Base-by-base conservation (phyloP, 2,329 filamentous ascomycete genomes). In the Drechslerella stenobrocha region DNA sequence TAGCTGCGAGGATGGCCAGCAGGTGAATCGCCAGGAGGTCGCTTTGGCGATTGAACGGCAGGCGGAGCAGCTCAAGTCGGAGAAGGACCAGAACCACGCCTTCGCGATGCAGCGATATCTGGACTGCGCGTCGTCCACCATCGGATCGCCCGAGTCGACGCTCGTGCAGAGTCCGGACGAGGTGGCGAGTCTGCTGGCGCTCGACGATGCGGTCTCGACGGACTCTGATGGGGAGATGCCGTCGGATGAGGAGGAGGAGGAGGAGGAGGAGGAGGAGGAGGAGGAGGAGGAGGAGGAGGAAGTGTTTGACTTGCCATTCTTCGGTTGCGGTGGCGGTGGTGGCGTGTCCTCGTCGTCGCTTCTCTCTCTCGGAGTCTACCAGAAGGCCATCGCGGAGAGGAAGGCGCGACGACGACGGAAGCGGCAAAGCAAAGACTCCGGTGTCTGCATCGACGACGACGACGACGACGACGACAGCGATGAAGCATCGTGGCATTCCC, bases 91-190 rank as follows among this genome's bases (percentile, higher is more conserved):
- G 28, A 56, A 53, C 30, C 60, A 67, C 32, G 63, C 63, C 7
- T 67, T 67, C 26, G 63, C 56, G 8, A 67, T 67, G 63, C 63
- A 67, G 23, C 46, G 50, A 23, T 67, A 67, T 26, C 51, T 67
- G 2, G 63, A 67, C 30, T 67, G 63, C 20, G 63, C 63, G 2
- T 67, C 63, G 7, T 60, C 63, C 3, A 67, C 63, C 8, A 53
- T 67, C 15, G 63, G 63, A n/a, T 67, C 63, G 30, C 63, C 63
- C 3, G 56, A 60, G 35, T 60, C 63, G 3, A 67, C 63, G 2
- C 37, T 67, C 32, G 55, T 67, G 6, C 63, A 67, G 22, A 35
- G 34, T 3, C 9, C 51, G 4, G 53, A 59, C 8, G 63, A 67
- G 22, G 55, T 59, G 0, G 37, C 59, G 15, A 67, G 63, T 34